Conservation (phyloP, 140 eudicot species). For the Bidens hawaiensis region DNA sequence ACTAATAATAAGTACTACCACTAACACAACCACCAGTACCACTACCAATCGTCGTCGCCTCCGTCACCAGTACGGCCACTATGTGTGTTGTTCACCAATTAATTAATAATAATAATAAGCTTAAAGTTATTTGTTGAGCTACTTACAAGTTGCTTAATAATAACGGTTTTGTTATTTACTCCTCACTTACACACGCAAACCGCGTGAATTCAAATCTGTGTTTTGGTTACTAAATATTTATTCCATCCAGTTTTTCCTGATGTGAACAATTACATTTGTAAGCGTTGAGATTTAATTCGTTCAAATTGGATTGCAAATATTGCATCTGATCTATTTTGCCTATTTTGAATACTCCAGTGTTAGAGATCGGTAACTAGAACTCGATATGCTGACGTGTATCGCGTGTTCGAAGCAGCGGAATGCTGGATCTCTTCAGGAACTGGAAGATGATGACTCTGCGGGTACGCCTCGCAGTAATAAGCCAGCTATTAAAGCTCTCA, state of each 20-base stretch:
- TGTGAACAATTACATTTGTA: constrained; percentile 15
- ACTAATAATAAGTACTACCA: constrained; percentile 5
- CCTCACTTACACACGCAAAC: constrained; percentile 22
- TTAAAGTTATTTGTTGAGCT: no score
- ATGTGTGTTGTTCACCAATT: constrained; percentile 1
- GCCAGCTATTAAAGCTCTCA: constrained; percentile 67
- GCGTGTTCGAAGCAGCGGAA: constrained; percentile 76
- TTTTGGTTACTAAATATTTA: not conserved
- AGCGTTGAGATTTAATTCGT: constrained; percentile 1
- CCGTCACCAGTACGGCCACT: constrained; percentile 16
- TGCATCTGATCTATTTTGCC: constrained; percentile 18
- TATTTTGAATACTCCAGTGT: not conserved
- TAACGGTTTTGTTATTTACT: no score
- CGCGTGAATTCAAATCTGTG: constrained; percentile 24
- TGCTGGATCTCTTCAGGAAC: constrained; percentile 61
- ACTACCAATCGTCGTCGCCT: constrained; percentile 27
- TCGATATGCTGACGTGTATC: constrained; percentile 73
- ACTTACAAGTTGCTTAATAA: no score
- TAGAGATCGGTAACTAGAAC: not conserved
- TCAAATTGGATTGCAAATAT: constrained; percentile 17
- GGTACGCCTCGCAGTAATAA: constrained; percentile 61
- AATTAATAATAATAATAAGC: no score
- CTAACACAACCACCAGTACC: not conserved
- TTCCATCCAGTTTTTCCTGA: constrained; percentile 10
- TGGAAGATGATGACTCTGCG: constrained; percentile 42